phyloP scores from a whole-genome alignment of 2,329 filamentous ascomycete genomes.

The Colletotrichum euphorbiae region DNA sequence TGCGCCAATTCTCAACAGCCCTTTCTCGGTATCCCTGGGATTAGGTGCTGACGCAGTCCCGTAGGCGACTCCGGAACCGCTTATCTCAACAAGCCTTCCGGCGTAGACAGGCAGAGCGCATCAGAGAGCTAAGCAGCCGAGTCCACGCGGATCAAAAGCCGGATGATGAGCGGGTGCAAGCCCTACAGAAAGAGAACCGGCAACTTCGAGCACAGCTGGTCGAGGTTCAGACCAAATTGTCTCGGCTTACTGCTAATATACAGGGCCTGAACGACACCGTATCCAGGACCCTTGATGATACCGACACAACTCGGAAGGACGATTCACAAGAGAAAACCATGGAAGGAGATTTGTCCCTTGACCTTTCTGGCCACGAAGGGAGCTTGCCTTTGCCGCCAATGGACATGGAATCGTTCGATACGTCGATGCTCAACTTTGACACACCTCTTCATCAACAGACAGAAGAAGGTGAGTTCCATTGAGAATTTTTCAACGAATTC shows the following conservation, averaged over 20 bases:
- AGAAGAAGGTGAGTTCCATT: not conserved
- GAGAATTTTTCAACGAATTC: rapidly evolving
- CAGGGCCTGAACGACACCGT: constrained; percentile 44
- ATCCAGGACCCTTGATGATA: constrained; percentile 43
- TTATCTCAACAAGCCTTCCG: constrained; percentile 49
- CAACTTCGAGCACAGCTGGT: constrained; percentile 45
- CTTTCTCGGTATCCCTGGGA: not conserved
- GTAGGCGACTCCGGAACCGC: constrained; percentile 48
- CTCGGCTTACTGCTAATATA: constrained; percentile 43
- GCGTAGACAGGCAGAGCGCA: constrained; percentile 46
- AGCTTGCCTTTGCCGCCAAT: not conserved
- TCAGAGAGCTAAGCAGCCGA: constrained; percentile 44
- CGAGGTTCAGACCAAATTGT: constrained; percentile 46
- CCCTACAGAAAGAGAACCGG: constrained; percentile 45
- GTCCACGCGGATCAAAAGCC: constrained; percentile 43
- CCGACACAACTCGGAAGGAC: not conserved
- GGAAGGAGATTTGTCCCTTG: not conserved
- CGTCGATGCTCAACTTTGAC: constrained; percentile 8
- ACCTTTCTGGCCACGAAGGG: not conserved
- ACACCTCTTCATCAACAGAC: not conserved
- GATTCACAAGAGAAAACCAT: not conserved
- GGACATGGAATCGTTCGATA: not conserved
- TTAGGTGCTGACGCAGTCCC: not conserved
- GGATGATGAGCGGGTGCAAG: constrained; percentile 42
- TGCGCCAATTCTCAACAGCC: not conserved